Percentiles rank a stretch among this genome's conserved stretches.
Evolutionary conservation across 2,329 filamentous ascomycete genomes (phyloP).

Genomic region (Colletotrichum tofieldiae): DNA sequence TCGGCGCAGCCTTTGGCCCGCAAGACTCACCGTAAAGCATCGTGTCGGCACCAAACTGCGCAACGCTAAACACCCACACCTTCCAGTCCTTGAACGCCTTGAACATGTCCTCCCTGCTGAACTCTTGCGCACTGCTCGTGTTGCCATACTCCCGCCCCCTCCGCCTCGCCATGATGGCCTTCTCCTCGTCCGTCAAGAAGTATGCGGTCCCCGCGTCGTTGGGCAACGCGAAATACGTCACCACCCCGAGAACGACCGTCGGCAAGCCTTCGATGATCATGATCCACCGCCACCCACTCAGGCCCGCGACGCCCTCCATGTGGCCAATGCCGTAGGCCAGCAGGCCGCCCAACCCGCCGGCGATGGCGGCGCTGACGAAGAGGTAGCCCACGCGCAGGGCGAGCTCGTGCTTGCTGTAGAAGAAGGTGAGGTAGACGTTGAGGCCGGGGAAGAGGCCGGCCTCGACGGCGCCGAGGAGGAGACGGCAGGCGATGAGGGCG

Average conservation of each 20-base stretch:
- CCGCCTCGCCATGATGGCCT: slow-evolving; percentile 52
- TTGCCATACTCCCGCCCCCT: slow-evolving; percentile 61
- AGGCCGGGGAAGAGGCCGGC: slow-evolving; percentile 80
- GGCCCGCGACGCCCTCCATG: slow-evolving; percentile 77
- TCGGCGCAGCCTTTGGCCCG: not conserved
- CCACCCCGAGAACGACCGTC: slow-evolving; percentile 66
- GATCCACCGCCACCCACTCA: slow-evolving; percentile 81
- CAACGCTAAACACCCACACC: slow-evolving; percentile 78
- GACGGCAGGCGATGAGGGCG: slow-evolving; percentile 76
- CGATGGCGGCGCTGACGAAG: slow-evolving; percentile 79
- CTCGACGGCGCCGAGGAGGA: slow-evolving; percentile 79
- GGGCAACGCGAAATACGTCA: slow-evolving; percentile 68
- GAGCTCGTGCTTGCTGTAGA: slow-evolving; percentile 82
- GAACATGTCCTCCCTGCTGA: slow-evolving; percentile 73
- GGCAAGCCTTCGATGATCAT: slow-evolving; percentile 71
- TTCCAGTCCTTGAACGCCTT: slow-evolving; percentile 83
- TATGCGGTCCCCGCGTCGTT: slow-evolving; percentile 62
- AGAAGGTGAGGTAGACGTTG: slow-evolving; percentile 80
- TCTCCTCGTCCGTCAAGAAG: slow-evolving; percentile 48
- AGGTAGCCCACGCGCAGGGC: slow-evolving; percentile 81
- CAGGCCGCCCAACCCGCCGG: slow-evolving; percentile 80
- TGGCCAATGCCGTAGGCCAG: slow-evolving; percentile 82
- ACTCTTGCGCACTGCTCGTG: slow-evolving; percentile 62
- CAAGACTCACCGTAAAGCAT: slow-evolving; percentile 76
- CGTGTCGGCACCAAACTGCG: slow-evolving; percentile 81